Evolutionary conservation across 441 rosid genomes (phyloP), one percentile per base, ranked within the genome.

Genomic region (Flueggea neowawraea): DNA sequence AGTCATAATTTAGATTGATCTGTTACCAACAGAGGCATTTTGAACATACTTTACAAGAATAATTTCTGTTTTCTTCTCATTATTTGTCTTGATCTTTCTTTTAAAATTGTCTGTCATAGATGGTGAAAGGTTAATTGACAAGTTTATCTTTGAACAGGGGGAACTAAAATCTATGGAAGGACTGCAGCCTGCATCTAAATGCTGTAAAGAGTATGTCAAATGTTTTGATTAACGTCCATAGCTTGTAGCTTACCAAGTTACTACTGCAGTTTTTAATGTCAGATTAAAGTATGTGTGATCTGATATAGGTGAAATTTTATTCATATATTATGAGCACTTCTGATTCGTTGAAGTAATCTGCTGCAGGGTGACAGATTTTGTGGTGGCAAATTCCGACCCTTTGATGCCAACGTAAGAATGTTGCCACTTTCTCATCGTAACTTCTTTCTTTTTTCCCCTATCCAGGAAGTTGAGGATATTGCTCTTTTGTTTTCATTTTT

Each of bases 151-250:
- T 63, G 71, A 63, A 36, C 88, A 92, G 97, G 94, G 82, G 16
- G 98, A 92, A 60, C 61, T 88, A 41, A 90, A 81, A 74, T 79
- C 83, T 16, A 62, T 76, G 2, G 70, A 84, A 69, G 76, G 84
- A 31, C 77, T 86, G 32, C 88, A 78, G 69, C 89, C 89, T 5
- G 83, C 96, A 56, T 87, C 96, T 62, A 68, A 58, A 75, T 82
- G 67, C 81, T 89, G 96, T 90, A 84, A 92, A 80, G 98, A 84
- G 98, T 92, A 72, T 44, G 91, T 70, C 43, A 45, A 15, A 39
- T 31, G 28, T 39, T 60, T 28, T 36, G 5, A 12, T 62, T 60
- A 36, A 52, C 12, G 55, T 52, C 52, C 41, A 15, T 10, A 33
- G 58, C 58, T 56, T 63, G 7, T 57, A 12, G 31, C 31, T 58